phyloP scores from a whole-genome alignment of 345 rosid species.

The Eucalyptus sp. region DNA sequence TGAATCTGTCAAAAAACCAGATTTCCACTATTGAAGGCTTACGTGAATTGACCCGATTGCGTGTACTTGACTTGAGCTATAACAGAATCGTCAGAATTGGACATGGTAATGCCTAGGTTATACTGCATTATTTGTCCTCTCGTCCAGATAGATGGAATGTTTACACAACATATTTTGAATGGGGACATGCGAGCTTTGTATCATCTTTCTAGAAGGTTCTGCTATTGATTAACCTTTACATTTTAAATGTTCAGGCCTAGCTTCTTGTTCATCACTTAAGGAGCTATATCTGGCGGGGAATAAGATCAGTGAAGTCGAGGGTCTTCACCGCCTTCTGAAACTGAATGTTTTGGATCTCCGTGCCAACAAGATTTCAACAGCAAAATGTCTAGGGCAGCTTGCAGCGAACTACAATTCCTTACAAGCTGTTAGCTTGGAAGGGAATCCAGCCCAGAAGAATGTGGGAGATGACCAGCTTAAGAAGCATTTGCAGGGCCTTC shows the following conservation, averaged over 20 bases:
- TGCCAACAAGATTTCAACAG: conserved; percentile 77
- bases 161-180: neutral
- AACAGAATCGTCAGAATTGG: conserved; percentile 78
- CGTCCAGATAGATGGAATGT: neutral
- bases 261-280: conserved; percentile 88
- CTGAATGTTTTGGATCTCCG: conserved; percentile 77
- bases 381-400: conserved; percentile 84
- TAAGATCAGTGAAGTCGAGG: conserved; percentile 88
- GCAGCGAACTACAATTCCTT: conserved; percentile 95
- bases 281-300: conserved; percentile 94
- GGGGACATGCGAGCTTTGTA: neutral
- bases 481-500: conserved; percentile 69
- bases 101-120: conserved; percentile 43
- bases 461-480: conserved; percentile 92
- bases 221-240: neutral
- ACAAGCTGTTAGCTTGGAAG: conserved; percentile 95
- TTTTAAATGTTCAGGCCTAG: conserved; percentile 43
- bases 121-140: neutral
- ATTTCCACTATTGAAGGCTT: conserved; percentile 83
- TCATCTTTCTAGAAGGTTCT: neutral
- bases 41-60: conserved; percentile 87
- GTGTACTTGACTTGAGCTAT: conserved; percentile 88
- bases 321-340: conserved; percentile 90
- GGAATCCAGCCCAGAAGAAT: conserved; percentile 93
- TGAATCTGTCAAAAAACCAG: conserved; percentile 77